Conservation (phyloP, 306 rosid species). For the Vicia villosa region DNA sequence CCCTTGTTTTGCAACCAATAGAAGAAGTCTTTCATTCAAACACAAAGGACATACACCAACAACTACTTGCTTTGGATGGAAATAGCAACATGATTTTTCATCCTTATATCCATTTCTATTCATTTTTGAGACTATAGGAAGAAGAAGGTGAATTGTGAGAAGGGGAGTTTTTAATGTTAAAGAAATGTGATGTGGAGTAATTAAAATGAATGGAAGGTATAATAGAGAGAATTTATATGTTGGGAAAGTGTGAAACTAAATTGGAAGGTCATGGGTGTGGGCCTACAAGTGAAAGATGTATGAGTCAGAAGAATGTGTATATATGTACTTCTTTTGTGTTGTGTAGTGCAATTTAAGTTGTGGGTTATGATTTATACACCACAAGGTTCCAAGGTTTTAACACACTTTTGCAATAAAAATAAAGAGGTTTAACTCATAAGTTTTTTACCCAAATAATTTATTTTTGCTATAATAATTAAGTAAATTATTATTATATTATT, state of each 20-base stretch:
- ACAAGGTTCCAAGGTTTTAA: constrained; percentile 13
- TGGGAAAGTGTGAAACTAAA: constrained; percentile 41
- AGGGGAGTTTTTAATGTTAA: background rate
- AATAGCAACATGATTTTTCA: constrained; percentile 66
- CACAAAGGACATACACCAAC: constrained; percentile 89
- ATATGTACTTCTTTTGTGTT: background rate
- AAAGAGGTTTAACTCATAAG: too few relatives aligned
- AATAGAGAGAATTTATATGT: constrained; percentile 43
- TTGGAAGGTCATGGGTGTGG: constrained; percentile 39
- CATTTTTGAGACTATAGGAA: background rate
- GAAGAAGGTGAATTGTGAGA: constrained; percentile 22
- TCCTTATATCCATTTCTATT: constrained; percentile 57
- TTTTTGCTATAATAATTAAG: too few relatives aligned
- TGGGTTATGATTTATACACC: constrained; percentile 7
- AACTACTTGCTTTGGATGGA: constrained; percentile 74
- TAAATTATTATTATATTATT: too few relatives aligned
- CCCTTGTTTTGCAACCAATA: constrained; percentile 68
- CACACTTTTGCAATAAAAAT: too few relatives aligned
- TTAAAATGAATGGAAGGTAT: constrained; percentile 16
- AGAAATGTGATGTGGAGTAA: constrained; percentile 28
- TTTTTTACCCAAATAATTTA: too few relatives aligned
- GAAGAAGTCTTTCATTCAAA: constrained; percentile 75
- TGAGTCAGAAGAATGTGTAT: constrained; percentile 22
- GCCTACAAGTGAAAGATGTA: constrained; percentile 36
- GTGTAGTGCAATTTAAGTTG: constrained; percentile 2